These are phyloP conservation scores for Saururus chinensis DNA, from an alignment of 164 flowering plant species.

Conservation along the genomic window DNA sequence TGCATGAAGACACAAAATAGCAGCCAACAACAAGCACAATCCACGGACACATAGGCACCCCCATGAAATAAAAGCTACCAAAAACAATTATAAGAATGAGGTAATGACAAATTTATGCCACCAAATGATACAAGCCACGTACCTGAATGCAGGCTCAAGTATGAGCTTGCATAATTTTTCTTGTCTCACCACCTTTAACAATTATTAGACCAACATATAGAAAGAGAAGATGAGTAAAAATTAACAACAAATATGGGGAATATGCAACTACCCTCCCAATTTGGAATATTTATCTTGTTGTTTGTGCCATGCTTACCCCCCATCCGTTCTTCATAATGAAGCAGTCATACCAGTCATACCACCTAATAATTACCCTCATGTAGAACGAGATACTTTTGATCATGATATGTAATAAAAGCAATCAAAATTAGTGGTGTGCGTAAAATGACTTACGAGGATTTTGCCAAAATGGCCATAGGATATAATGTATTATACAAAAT, in stretches of 20 bases:
- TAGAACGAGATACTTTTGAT: constrained; percentile 32
- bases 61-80: too few species aligned
- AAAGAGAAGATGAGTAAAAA: not conserved
- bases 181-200: constrained; percentile 97
- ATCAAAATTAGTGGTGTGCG: not conserved
- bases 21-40: too few species aligned
- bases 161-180: constrained; percentile 73
- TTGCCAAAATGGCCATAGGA: too few species aligned
- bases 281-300: constrained; percentile 91
- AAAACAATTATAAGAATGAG: too few species aligned
- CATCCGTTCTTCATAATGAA: constrained; percentile 34
- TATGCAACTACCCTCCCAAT: constrained; percentile 36
- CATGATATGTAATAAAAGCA: constrained; percentile 26
- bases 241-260: not conserved
- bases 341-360: constrained; percentile 19
- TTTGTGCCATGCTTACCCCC: constrained; percentile 55
- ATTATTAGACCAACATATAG: constrained; percentile 82
- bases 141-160: constrained; percentile 98
- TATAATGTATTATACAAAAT: too few species aligned
- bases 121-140: not conserved
- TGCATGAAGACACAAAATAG: too few species aligned
- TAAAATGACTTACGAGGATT: too few species aligned
- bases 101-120: not conserved
- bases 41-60: too few species aligned
- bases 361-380: constrained; percentile 10